Conservation (phyloP, 768 basidiomycete species). For the Lanmaoa rubissima region DNA sequence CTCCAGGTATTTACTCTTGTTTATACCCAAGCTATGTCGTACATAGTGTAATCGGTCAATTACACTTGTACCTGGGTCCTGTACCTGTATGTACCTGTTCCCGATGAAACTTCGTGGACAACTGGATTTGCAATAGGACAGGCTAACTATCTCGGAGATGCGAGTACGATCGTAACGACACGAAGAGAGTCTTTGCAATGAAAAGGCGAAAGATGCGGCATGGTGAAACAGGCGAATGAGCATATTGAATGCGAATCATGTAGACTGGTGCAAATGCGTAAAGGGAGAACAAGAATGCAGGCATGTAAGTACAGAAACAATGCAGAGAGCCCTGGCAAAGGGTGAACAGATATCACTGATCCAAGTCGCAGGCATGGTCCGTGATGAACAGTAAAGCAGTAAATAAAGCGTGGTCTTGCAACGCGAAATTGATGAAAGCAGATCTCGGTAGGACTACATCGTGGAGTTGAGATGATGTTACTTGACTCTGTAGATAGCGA, state of each 20-base stretch:
- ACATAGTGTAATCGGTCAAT: no score
- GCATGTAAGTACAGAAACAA: slow-evolving; percentile 20
- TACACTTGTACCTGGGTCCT: background rate
- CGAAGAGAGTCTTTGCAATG: background rate
- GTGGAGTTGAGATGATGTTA: slow-evolving; percentile 26
- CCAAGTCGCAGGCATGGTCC: slow-evolving; percentile 33
- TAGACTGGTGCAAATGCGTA: slow-evolving; percentile 17
- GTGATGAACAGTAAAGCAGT: slow-evolving; percentile 21
- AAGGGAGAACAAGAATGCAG: slow-evolving; percentile 24
- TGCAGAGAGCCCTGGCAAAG: slow-evolving; percentile 9
- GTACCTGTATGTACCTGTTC: no score
- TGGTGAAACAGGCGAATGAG: slow-evolving; percentile 11
- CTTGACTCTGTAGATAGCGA: slow-evolving; percentile 20
- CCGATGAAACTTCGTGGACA: no score
- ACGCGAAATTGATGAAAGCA: slow-evolving; percentile 14
- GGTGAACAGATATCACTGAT: slow-evolving; percentile 22
- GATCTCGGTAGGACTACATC: slow-evolving; percentile 30
- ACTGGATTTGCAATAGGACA: slow-evolving; percentile 1
- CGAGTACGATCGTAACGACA: slow-evolving; percentile 3
- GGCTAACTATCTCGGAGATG: background rate
- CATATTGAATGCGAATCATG: slow-evolving; percentile 20
- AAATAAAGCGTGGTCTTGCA: slow-evolving; percentile 20
- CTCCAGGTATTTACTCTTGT: background rate
- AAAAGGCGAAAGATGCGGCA: background rate
- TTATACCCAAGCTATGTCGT: no score